phyloP scores from a whole-genome alignment of 768 basidiomycete genomes.

The Suillus brevipes region DNA sequence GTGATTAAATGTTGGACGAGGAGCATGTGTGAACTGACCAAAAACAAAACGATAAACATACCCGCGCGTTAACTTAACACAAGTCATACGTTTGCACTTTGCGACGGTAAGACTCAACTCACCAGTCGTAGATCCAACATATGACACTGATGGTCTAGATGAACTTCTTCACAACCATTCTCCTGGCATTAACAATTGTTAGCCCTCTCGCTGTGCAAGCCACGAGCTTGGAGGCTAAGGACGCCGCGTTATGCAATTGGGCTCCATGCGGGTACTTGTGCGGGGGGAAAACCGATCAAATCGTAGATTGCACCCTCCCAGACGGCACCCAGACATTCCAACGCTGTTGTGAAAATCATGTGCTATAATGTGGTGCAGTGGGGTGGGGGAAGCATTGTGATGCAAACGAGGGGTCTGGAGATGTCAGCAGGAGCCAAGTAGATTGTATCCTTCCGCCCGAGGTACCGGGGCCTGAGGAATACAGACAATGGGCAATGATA shows the following conservation, averaged over 20 bases:
- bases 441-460: not conserved
- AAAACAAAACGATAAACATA: not conserved
- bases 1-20: not conserved
- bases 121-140: too few relatives aligned
- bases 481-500: conserved; percentile 28
- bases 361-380: not conserved
- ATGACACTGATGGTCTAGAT: not conserved
- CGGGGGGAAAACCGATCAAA: not conserved
- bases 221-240: too few relatives aligned
- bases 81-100: not conserved
- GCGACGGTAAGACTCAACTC: not conserved
- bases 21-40: not conserved
- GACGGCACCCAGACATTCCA: not conserved
- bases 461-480: conserved; percentile 3
- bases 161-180: not conserved
- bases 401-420: not conserved
- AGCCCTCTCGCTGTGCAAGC: not conserved
- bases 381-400: not conserved
- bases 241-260: conserved; percentile 10
- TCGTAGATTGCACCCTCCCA: not conserved
- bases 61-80: not conserved
- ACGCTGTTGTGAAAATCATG: not conserved
- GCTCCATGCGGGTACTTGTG: conserved; percentile 7
- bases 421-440: not conserved
- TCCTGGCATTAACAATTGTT: not conserved